A percentile compares a stretch with the other conserved stretches of the same genome.
Evolutionary conservation across 1,284 basidiomycete species (phyloP).

Genomic region (Rhodotorula sp.): DNA sequence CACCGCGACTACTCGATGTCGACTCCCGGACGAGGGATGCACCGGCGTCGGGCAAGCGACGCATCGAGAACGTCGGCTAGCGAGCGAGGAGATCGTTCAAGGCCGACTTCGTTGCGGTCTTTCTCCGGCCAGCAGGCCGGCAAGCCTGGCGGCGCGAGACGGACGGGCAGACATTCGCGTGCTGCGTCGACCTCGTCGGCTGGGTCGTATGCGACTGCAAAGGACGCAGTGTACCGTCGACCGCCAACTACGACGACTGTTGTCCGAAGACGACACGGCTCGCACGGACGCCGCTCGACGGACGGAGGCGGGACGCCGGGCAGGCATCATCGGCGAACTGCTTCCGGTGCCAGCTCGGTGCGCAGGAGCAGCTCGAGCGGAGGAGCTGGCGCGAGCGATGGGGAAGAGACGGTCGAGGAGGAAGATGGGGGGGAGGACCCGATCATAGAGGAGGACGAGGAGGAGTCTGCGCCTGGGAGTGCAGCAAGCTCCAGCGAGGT

Average conservation of each 20-base stretch:
- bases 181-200: slow-evolving; percentile 28
- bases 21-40: slow-evolving; percentile 28
- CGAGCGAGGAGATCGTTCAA: slow-evolving; percentile 32
- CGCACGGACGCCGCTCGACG: slow-evolving; percentile 8
- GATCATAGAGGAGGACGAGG: slow-evolving; percentile 17
- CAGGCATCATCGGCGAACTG: slow-evolving; percentile 5
- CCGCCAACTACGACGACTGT: slow-evolving; percentile 36
- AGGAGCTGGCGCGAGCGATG: background rate
- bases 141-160: slow-evolving; percentile 1
- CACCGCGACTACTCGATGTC: slow-evolving; percentile 36
- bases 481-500: background rate
- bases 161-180: slow-evolving; percentile 26
- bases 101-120: slow-evolving; percentile 45
- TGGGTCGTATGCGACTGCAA: slow-evolving; percentile 15
- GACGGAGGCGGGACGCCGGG: slow-evolving; percentile 6
- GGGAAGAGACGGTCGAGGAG: slow-evolving; percentile 4
- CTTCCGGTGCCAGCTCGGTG: slow-evolving; percentile 11
- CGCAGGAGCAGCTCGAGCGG: slow-evolving; percentile 29
- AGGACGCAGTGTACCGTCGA: slow-evolving; percentile 19
- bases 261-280: slow-evolving; percentile 11
- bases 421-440: slow-evolving; percentile 15
- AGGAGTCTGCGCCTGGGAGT: background rate
- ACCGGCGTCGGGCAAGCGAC: slow-evolving; percentile 44
- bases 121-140: slow-evolving; percentile 6
- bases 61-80: slow-evolving; percentile 43